phyloP scores from a whole-genome alignment of 2,329 filamentous ascomycete species.

The Penicillium sp. region DNA sequence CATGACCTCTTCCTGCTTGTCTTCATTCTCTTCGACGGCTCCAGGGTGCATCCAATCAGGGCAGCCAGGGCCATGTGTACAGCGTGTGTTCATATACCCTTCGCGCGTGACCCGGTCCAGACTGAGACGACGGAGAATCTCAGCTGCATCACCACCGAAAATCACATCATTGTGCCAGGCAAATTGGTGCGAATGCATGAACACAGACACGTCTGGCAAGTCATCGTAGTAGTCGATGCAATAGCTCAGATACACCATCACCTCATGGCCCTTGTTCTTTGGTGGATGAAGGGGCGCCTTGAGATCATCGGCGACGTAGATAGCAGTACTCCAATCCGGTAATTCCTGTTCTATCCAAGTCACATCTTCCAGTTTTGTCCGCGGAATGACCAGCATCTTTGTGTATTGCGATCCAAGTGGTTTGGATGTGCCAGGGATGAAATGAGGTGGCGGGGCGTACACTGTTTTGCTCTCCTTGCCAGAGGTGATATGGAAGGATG shows the following conservation, averaged over 20 bases:
- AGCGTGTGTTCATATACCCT: slow-evolving; percentile 62
- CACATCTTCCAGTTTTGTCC: slow-evolving; percentile 51
- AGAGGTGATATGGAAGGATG: slow-evolving; percentile 19
- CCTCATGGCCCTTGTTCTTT: slow-evolving; percentile 61
- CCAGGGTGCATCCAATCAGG: slow-evolving; percentile 57
- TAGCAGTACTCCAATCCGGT: slow-evolving; percentile 46
- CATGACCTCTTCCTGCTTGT: slow-evolving; percentile 49
- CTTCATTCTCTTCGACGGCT: slow-evolving; percentile 37
- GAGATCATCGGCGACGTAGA: slow-evolving; percentile 55
- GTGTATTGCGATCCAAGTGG: slow-evolving; percentile 52
- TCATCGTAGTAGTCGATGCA: slow-evolving; percentile 62
- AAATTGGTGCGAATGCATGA: slow-evolving; percentile 57
- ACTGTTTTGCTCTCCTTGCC: slow-evolving; percentile 16
- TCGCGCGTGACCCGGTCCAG: slow-evolving; percentile 50
- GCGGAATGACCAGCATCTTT: slow-evolving; percentile 54
- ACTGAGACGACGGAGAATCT: slow-evolving; percentile 53
- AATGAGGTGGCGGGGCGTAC: slow-evolving; percentile 33
- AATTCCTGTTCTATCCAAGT: slow-evolving; percentile 56
- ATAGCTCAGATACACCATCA: slow-evolving; percentile 61
- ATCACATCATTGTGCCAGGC: slow-evolving; percentile 62
- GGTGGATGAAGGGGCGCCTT: slow-evolving; percentile 51
- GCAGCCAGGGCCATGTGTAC: slow-evolving; percentile 56
- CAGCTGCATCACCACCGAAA: slow-evolving; percentile 49
- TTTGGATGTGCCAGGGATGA: slow-evolving; percentile 39
- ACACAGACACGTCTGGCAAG: slow-evolving; percentile 58